Evolutionary conservation across 1,284 basidiomycete genomes (phyloP).

Genomic region (Earliella scabrosa): DNA sequence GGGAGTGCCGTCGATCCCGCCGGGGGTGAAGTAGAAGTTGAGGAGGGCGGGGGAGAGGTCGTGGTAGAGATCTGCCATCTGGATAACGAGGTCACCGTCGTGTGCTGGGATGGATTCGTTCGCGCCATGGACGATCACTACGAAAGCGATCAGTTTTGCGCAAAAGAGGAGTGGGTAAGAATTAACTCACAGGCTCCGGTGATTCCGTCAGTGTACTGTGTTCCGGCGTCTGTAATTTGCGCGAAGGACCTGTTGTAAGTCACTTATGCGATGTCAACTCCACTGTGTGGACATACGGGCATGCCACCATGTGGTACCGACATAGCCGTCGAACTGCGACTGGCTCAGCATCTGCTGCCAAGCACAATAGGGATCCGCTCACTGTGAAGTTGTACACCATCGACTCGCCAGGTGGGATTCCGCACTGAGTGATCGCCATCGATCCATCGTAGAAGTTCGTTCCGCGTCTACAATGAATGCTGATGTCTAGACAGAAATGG

Average conservation of each 20-base stretch:
- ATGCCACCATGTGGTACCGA: slow-evolving; percentile 30
- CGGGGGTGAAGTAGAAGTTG: slow-evolving; percentile 34
- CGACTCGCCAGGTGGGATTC: slow-evolving; percentile 48
- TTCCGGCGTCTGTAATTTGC: slow-evolving; percentile 34
- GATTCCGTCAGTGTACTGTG: slow-evolving; percentile 50
- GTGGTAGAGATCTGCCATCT: slow-evolving; percentile 44
- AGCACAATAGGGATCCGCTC: neutral
- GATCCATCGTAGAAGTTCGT: slow-evolving; percentile 51
- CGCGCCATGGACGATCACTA: slow-evolving; percentile 30
- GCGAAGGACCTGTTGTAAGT: too few species aligned
- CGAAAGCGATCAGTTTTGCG: neutral
- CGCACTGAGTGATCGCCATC: slow-evolving; percentile 52
- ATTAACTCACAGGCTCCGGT: slow-evolving; percentile 41
- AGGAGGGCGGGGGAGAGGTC: slow-evolving; percentile 35
- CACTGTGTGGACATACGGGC: slow-evolving; percentile 17
- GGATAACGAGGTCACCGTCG: slow-evolving; percentile 41
- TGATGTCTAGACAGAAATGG: too few species aligned
- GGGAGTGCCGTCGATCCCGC: slow-evolving; percentile 37
- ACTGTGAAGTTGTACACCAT: slow-evolving; percentile 50
- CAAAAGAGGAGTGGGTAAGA: too few species aligned
- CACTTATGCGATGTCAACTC: neutral
- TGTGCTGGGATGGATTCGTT: slow-evolving; percentile 33
- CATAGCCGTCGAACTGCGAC: slow-evolving; percentile 21
- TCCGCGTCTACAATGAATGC: slow-evolving; percentile 33
- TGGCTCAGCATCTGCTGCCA: neutral